Percentiles rank a stretch among this genome's conserved stretches.
Evolutionary conservation across 306 rosid species (phyloP).

Genomic region (Dalbergia cochinchinensis): DNA sequence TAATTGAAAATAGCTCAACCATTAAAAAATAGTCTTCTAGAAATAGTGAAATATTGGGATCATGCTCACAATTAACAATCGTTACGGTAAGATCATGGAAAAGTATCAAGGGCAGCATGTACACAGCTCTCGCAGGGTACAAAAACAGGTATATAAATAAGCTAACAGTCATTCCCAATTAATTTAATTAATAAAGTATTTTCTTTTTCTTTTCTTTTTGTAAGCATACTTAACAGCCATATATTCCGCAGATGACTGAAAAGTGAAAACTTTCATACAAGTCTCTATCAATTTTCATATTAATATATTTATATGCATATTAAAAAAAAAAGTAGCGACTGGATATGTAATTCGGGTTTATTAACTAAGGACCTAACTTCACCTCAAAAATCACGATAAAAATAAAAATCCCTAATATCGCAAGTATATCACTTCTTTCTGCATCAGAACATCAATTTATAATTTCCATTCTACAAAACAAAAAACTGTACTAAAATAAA

Average conservation of each 20-base stretch:
- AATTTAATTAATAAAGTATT: neutral
- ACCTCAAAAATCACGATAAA: neutral
- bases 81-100: neutral
- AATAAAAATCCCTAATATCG: neutral
- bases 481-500: neutral
- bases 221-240: neutral
- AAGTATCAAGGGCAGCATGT: neutral
- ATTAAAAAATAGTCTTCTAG: conserved; percentile 21
- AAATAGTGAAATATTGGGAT: conserved; percentile 23
- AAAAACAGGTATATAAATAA: neutral
- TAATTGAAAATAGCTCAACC: conserved; percentile 20
- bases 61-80: conserved; percentile 5
- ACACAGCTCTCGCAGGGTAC: conserved; percentile 7
- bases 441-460: neutral
- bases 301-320: too few relatives aligned
- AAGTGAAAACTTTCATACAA: neutral
- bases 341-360: neutral
- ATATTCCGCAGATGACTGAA: neutral
- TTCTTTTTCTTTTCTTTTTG: neutral
- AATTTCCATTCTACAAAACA: neutral
- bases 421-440: neutral
- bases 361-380: neutral
- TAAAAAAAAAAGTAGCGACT: too few relatives aligned
- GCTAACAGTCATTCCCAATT: neutral
- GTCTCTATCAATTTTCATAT: too few relatives aligned